phyloP scores from a whole-genome alignment of 768 basidiomycete genomes.

The Amanita fuliginea region DNA sequence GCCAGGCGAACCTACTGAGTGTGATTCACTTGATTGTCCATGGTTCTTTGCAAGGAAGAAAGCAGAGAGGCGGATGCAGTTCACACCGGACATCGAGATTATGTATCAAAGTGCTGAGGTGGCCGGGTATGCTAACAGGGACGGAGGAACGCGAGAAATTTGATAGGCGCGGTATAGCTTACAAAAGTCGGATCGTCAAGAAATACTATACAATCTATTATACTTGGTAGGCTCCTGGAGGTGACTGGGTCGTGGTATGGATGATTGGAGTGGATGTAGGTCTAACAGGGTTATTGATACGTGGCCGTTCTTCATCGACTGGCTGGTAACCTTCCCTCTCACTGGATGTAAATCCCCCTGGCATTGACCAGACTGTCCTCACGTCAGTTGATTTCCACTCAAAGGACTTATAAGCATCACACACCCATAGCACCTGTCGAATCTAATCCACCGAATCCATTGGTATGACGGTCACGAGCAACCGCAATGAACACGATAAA shows the following conservation, averaged over 20 bases:
- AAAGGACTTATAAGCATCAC: constrained; percentile 4
- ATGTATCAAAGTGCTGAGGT: constrained; percentile 10
- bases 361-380: constrained; percentile 67
- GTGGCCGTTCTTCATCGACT: constrained; percentile 39
- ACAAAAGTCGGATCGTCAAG: constrained; percentile 6
- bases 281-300: constrained; percentile 5
- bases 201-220: constrained; percentile 12
- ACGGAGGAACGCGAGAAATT: background rate
- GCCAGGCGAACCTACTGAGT: constrained; percentile 48
- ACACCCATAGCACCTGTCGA: constrained; percentile 46
- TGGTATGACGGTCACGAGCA: constrained; percentile 46
- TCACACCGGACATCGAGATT: constrained; percentile 22
- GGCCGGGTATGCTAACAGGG: constrained; percentile 2
- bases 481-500: constrained; percentile 37
- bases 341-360: constrained; percentile 52
- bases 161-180: background rate
- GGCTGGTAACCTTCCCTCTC: constrained; percentile 51
- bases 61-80: constrained; percentile 31
- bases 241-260: constrained; percentile 14
- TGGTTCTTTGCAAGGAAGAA: constrained; percentile 69
- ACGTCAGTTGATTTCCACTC: constrained; percentile 1
- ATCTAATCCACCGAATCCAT: constrained; percentile 35
- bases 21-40: constrained; percentile 81
- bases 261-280: constrained; percentile 15
- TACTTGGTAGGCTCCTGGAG: constrained; percentile 31